These are phyloP conservation scores for Blastomyces parvus DNA, from an alignment of 2,329 filamentous ascomycete species.

Conservation along the genomic window DNA sequence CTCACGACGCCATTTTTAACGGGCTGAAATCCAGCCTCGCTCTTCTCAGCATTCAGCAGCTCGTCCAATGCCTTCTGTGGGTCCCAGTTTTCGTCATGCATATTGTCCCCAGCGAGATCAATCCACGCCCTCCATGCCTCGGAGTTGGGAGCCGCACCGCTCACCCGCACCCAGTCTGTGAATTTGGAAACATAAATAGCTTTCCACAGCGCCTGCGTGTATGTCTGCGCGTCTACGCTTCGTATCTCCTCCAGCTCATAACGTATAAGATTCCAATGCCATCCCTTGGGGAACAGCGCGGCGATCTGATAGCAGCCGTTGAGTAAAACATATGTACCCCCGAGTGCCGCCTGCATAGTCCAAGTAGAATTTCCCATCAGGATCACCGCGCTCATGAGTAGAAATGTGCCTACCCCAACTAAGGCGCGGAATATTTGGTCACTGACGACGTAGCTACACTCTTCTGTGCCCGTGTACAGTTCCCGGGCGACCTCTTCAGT, in stretches of 20 bases:
- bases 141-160: constrained; percentile 45
- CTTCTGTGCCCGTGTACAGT: constrained; percentile 52
- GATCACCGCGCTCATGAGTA: constrained; percentile 54
- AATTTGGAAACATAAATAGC: constrained; percentile 47
- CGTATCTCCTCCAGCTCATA: constrained; percentile 41
- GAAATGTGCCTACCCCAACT: constrained; percentile 49
- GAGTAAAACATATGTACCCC: constrained; percentile 48
- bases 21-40: constrained; percentile 7
- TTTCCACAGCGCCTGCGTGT: constrained; percentile 51
- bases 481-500: constrained; percentile 54
- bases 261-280: constrained; percentile 50
- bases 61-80: constrained; percentile 7
- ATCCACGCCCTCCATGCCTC: constrained; percentile 48
- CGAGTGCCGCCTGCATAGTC: constrained; percentile 51
- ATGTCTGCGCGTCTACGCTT: constrained; percentile 39
- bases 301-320: constrained; percentile 53
- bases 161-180: constrained; percentile 46
- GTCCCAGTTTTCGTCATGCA: constrained; percentile 12
- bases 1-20: not conserved
- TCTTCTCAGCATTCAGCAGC: constrained; percentile 5
- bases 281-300: constrained; percentile 40
- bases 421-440: constrained; percentile 42
- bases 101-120: constrained; percentile 18
- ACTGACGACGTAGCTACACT: constrained; percentile 48
- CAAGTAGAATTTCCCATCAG: constrained; percentile 55